These are phyloP conservation scores for Boeremia exigua DNA, from an alignment of 2,329 filamentous ascomycete genomes.

Conservation along the genomic window DNA sequence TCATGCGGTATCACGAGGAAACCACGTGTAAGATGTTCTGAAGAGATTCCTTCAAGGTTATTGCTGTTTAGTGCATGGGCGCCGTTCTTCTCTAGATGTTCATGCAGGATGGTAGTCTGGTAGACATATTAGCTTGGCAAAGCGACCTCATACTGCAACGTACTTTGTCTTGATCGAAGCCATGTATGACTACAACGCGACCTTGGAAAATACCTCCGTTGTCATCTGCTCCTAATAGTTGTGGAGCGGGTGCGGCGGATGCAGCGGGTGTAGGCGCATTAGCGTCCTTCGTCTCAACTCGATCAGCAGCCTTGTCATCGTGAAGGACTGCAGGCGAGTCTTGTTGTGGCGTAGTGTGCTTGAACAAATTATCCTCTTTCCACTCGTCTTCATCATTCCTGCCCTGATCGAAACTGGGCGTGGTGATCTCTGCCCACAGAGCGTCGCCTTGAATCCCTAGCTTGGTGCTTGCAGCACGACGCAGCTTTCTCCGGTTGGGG, in stretches of 20 bases:
- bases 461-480: slow-evolving; percentile 85
- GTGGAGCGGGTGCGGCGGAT: not conserved
- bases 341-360: slow-evolving; percentile 27
- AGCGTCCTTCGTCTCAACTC: not conserved
- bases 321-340: slow-evolving; percentile 11
- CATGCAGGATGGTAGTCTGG: slow-evolving; percentile 43
- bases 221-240: slow-evolving; percentile 1
- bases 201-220: slow-evolving; percentile 51
- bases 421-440: slow-evolving; percentile 90
- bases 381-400: slow-evolving; percentile 41
- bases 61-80: slow-evolving; percentile 38
- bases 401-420: slow-evolving; percentile 34
- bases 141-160: slow-evolving; percentile 6
- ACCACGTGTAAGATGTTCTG: slow-evolving; percentile 39
- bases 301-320: slow-evolving; percentile 3
- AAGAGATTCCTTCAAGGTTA: slow-evolving; percentile 33
- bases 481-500: slow-evolving; percentile 72
- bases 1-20: slow-evolving; percentile 57
- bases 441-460: slow-evolving; percentile 78
- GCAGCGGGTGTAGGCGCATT: not conserved
- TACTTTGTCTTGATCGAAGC: slow-evolving; percentile 54
- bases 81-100: slow-evolving; percentile 44
- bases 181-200: slow-evolving; percentile 51
- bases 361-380: slow-evolving; percentile 36
- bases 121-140: slow-evolving; percentile 25